These are phyloP conservation scores for Ceratobasidium sp. DNA, from an alignment of 1,284 basidiomycete genomes.

Conservation along the genomic window DNA sequence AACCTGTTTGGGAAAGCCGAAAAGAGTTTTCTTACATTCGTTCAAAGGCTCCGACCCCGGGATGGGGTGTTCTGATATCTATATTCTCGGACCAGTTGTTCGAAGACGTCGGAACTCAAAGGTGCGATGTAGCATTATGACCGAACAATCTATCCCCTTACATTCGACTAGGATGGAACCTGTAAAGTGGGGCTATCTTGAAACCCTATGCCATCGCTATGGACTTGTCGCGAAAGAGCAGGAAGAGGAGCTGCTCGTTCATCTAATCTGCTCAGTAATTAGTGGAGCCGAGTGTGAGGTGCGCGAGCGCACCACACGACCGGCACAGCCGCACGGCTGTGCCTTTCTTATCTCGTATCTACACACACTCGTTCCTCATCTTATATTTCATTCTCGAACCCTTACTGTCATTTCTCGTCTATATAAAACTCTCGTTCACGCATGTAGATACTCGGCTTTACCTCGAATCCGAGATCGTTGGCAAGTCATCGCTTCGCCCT, in stretches of 20 bases:
- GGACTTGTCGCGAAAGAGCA: not conserved
- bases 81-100: not conserved
- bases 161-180: not conserved
- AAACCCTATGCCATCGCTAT: constrained; percentile 3
- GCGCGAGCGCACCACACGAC: too few species aligned
- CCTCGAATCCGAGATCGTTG: too few species aligned
- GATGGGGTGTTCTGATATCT: not conserved
- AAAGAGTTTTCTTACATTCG: constrained; percentile 4
- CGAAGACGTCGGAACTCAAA: not conserved
- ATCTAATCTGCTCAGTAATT: not conserved
- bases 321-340: too few species aligned
- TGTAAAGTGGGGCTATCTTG: not conserved
- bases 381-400: too few species aligned
- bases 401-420: too few species aligned
- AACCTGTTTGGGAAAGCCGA: not conserved
- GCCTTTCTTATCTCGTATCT: too few species aligned
- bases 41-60: not conserved
- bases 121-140: not conserved
- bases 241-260: not conserved
- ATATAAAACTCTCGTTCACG: too few species aligned
- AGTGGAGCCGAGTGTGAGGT: not conserved
- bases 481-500: too few species aligned
- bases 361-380: too few species aligned
- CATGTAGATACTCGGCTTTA: too few species aligned
- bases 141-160: not conserved